Conservation (phyloP, 169 alveolate genomes). For the Cryptosporidium muris region DNA sequence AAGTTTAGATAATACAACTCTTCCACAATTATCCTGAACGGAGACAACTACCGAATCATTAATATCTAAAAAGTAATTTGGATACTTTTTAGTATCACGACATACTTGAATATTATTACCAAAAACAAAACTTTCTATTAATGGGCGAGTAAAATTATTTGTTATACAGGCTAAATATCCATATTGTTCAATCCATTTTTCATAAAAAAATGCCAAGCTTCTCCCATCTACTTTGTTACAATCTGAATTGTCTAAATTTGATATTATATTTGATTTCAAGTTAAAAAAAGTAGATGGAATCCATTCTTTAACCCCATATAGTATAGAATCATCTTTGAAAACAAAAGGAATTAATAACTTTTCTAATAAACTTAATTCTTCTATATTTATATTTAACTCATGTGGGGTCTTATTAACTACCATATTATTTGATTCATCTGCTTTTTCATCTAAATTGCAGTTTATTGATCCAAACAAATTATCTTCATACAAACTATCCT, state of each 20-base stretch:
- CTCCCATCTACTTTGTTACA: background rate
- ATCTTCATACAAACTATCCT: background rate
- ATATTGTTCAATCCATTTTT: constrained; percentile 58
- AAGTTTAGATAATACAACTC: constrained; percentile 24
- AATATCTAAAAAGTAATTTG: constrained; percentile 32
- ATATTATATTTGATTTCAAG: constrained; percentile 20
- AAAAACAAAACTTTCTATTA: constrained; percentile 23
- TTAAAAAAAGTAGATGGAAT: constrained; percentile 25
- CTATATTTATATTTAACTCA: background rate
- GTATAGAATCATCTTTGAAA: constrained; percentile 1
- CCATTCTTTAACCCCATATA: constrained; percentile 39
- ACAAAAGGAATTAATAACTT: constrained; percentile 4
- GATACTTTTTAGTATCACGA: constrained; percentile 7
- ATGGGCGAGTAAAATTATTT: constrained; percentile 12
- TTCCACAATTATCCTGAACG: constrained; percentile 47
- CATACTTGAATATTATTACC: constrained; percentile 8
- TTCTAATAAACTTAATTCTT: background rate
- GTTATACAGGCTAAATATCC: constrained; percentile 11
- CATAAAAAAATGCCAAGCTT: constrained; percentile 52
- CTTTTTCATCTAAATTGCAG: constrained; percentile 1
- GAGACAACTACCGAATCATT: constrained; percentile 26
- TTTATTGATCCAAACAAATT: background rate
- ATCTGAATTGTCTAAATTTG: constrained; percentile 9
- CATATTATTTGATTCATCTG: too few species aligned
- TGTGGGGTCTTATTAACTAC: background rate